phyloP scores from a whole-genome alignment of 495 filamentous ascomycete species.

The Trichoderma erinaceum region DNA sequence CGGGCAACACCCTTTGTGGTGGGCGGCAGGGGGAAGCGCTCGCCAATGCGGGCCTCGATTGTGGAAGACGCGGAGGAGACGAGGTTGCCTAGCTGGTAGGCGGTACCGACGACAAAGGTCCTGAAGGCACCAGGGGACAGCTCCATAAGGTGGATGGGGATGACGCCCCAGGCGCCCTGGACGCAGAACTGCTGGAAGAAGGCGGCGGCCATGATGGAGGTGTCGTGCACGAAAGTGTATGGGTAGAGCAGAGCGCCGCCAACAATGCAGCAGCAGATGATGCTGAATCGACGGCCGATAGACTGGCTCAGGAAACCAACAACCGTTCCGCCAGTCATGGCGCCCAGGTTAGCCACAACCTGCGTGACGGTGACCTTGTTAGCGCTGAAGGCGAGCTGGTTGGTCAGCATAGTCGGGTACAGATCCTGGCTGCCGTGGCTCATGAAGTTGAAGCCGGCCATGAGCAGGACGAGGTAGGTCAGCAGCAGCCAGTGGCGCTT shows the following conservation, averaged over 20 bases:
- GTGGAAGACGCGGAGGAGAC: slow-evolving; percentile 73
- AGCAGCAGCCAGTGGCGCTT: slow-evolving; percentile 73
- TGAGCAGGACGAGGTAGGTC: slow-evolving; percentile 73
- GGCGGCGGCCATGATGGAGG: slow-evolving; percentile 66
- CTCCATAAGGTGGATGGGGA: slow-evolving; percentile 85
- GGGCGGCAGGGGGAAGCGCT: slow-evolving; percentile 68
- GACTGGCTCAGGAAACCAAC: slow-evolving; percentile 75
- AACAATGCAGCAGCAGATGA: slow-evolving; percentile 68
- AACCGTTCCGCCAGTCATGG: slow-evolving; percentile 68
- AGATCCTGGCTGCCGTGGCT: slow-evolving; percentile 89
- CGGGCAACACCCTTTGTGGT: slow-evolving; percentile 35
- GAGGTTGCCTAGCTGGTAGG: slow-evolving; percentile 82
- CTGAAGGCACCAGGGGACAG: slow-evolving; percentile 73
- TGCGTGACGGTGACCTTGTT: slow-evolving; percentile 76
- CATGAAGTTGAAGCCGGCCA: slow-evolving; percentile 93
- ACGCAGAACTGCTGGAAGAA: slow-evolving; percentile 92
- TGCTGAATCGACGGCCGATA: slow-evolving; percentile 75
- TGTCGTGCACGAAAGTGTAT: slow-evolving; percentile 61
- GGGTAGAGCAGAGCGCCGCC: slow-evolving; percentile 78
- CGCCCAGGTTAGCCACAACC: slow-evolving; percentile 78
- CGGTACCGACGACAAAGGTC: slow-evolving; percentile 76
- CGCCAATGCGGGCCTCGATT: slow-evolving; percentile 77
- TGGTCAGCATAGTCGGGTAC: slow-evolving; percentile 77
- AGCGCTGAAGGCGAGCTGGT: slow-evolving; percentile 66
- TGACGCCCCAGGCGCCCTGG: slow-evolving; percentile 79